Conservation (phyloP, 352 stramenopile species). For the Phytophthora rubi region DNA sequence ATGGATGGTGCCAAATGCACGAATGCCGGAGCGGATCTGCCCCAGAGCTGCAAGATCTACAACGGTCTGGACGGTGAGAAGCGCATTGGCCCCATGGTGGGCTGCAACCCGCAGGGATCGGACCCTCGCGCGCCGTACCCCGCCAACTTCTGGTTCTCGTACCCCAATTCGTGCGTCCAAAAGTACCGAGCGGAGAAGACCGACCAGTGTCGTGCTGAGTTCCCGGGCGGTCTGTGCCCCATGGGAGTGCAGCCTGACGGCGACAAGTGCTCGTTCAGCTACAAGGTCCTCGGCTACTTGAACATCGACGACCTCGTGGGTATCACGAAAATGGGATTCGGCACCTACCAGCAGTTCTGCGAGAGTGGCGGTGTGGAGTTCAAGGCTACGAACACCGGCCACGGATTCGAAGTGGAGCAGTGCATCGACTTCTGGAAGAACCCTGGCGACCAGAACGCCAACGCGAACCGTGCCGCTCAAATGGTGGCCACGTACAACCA, state of each 20-base stretch:
- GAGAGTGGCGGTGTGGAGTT: slow-evolving; percentile 55
- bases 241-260: slow-evolving; percentile 53
- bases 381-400: slow-evolving; percentile 48
- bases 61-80: slow-evolving; percentile 50
- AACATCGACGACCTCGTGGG: slow-evolving; percentile 68
- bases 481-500: slow-evolving; percentile 73
- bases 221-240: slow-evolving; percentile 51
- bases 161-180: slow-evolving; percentile 58
- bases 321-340: slow-evolving; percentile 57
- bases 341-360: slow-evolving; percentile 57
- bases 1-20: slow-evolving; percentile 76
- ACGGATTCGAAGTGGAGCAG: slow-evolving; percentile 47
- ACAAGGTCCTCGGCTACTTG: slow-evolving; percentile 65
- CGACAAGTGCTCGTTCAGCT: slow-evolving; percentile 60
- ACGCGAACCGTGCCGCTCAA: slow-evolving; percentile 43
- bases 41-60: slow-evolving; percentile 54
- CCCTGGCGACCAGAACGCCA: slow-evolving; percentile 50
- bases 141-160: slow-evolving; percentile 80
- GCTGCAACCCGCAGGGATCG: slow-evolving; percentile 44
- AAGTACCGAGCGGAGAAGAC: slow-evolving; percentile 59
- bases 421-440: slow-evolving; percentile 69
- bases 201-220: slow-evolving; percentile 43
- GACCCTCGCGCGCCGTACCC: slow-evolving; percentile 65
- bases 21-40: slow-evolving; percentile 35
- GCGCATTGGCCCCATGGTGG: slow-evolving; percentile 58